A percentile compares a stretch with the other conserved stretches of the same genome.
phyloP scores from a whole-genome alignment of 805 yeast species.

The Lipomyces yamadae region DNA sequence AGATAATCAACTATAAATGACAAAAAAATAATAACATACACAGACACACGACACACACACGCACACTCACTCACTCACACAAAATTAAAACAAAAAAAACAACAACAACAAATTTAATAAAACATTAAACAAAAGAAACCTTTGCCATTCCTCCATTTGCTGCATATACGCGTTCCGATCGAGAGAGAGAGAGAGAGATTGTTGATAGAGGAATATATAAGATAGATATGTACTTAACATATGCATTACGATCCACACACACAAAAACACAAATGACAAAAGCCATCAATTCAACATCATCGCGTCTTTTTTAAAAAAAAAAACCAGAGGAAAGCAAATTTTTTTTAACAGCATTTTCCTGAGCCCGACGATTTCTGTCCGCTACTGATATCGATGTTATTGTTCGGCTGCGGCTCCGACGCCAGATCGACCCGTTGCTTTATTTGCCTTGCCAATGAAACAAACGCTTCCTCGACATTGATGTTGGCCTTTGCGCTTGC shows the following conservation, averaged over 20 bases:
- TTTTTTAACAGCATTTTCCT: constrained; percentile 45
- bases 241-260: not conserved
- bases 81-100: not conserved
- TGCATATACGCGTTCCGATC: constrained; percentile 6
- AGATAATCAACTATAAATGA: not conserved
- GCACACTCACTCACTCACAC: not conserved
- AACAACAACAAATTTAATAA: not conserved
- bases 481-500: constrained; percentile 94
- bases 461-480: constrained; percentile 90
- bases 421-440: constrained; percentile 60
- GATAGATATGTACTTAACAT: not conserved
- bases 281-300: not conserved
- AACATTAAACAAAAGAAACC: not conserved
- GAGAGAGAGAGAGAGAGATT: not conserved
- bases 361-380: constrained; percentile 31
- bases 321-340: not conserved
- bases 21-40: not conserved
- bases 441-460: constrained; percentile 66
- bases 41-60: not conserved
- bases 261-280: not conserved
- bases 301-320: not conserved
- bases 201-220: no score
- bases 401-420: constrained; percentile 39
- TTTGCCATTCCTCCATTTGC: not conserved
- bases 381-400: constrained; percentile 43